Evolutionary conservation across 768 basidiomycete genomes (phyloP).

Genomic region (Phaeotremella skinneri): DNA sequence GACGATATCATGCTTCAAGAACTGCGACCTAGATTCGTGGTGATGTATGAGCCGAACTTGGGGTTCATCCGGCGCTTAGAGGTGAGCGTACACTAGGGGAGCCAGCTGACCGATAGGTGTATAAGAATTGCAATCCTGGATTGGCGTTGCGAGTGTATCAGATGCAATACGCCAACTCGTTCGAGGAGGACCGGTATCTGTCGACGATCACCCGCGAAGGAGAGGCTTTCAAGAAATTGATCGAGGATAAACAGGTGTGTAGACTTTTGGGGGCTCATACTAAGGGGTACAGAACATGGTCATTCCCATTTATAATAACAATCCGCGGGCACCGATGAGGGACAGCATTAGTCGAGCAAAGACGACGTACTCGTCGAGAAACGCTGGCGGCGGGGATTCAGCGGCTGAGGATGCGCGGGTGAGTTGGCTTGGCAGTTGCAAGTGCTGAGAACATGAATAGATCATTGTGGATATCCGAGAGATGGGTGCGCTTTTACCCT

Average conservation of each 20-base stretch:
- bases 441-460: conserved; percentile 53
- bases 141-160: conserved; percentile 86
- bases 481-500: conserved; percentile 88
- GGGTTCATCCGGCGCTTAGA: conserved; percentile 90
- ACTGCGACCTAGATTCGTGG: conserved; percentile 82
- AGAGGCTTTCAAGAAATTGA: conserved; percentile 85
- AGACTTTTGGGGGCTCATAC: neutral
- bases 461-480: conserved; percentile 97
- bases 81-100: conserved; percentile 55
- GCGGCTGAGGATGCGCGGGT: conserved; percentile 59
- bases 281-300: conserved; percentile 70
- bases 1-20: conserved; percentile 87
- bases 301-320: conserved; percentile 64
- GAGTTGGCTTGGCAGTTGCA: conserved; percentile 9
- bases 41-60: conserved; percentile 93
- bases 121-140: conserved; percentile 77
- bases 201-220: conserved; percentile 85
- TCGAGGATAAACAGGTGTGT: conserved; percentile 85
- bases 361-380: conserved; percentile 65
- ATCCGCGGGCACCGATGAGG: conserved; percentile 49
- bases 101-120: conserved; percentile 60
- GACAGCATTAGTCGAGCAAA: conserved; percentile 46
- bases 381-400: conserved; percentile 79
- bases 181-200: conserved; percentile 94
- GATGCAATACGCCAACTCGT: conserved; percentile 87